These are phyloP conservation scores for Eucommia ulmoides DNA, from an alignment of 257 asterid species.

Conservation along the genomic window DNA sequence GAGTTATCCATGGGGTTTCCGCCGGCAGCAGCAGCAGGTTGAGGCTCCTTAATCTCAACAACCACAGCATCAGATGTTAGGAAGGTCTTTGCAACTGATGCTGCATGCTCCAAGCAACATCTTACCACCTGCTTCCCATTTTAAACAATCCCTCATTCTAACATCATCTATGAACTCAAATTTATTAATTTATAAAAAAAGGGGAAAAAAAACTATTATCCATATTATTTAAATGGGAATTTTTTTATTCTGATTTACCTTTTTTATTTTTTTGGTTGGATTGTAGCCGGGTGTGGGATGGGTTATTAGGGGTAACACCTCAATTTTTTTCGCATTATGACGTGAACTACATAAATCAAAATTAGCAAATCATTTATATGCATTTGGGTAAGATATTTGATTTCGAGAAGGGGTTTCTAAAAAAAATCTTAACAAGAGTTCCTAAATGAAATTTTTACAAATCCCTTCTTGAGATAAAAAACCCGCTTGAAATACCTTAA, in stretches of 20 bases:
- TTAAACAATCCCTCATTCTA: neutral
- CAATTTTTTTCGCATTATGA: no score
- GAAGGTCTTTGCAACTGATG: constrained; percentile 43
- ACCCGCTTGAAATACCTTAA: neutral
- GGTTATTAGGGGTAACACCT: no score
- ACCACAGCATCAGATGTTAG: constrained; percentile 44
- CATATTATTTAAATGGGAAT: neutral
- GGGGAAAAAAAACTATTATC: neutral
- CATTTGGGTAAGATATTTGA: no score
- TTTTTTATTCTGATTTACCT: neutral
- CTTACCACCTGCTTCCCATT: constrained; percentile 33
- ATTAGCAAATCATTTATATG: no score
- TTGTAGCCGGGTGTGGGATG: neutral
- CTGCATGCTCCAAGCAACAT: constrained; percentile 52
- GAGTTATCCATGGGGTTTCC: constrained; percentile 42
- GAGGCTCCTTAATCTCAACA: constrained; percentile 37
- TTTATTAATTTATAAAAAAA: neutral
- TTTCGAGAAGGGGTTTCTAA: neutral
- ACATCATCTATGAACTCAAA: neutral
- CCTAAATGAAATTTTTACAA: neutral
- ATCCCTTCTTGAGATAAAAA: neutral
- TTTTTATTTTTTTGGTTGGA: neutral
- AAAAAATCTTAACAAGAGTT: neutral
- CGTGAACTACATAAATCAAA: no score
- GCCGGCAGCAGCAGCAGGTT: constrained; percentile 17